A percentile compares a stretch with the other conserved stretches of the same genome.
Conservation (phyloP, 1,284 basidiomycete species). For the Leccinum subrobustum region DNA sequence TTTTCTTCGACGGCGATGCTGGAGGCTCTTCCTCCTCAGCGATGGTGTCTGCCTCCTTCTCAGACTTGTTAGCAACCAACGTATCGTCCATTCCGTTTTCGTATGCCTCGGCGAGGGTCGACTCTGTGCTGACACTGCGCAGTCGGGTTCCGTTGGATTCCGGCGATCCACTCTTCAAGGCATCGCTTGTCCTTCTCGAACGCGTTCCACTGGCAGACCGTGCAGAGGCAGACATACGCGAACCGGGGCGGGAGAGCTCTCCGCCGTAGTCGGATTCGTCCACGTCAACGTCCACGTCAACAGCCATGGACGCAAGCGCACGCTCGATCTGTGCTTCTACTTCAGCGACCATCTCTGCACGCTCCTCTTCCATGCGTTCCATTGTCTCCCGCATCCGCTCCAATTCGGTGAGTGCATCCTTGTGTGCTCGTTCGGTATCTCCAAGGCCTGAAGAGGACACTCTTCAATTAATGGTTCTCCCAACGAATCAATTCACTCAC, state of each 20-base stretch:
- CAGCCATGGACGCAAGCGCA: slow-evolving; percentile 78
- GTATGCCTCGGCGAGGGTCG: slow-evolving; percentile 68
- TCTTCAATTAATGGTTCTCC: slow-evolving; percentile 10
- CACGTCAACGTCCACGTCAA: slow-evolving; percentile 37
- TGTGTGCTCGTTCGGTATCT: slow-evolving; percentile 74
- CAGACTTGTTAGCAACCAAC: slow-evolving; percentile 38
- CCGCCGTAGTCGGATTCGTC: slow-evolving; percentile 70
- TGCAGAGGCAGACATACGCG: slow-evolving; percentile 41
- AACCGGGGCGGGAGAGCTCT: slow-evolving; percentile 47
- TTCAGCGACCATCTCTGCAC: slow-evolving; percentile 83
- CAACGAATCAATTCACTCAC: slow-evolving; percentile 44
- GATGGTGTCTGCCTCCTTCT: slow-evolving; percentile 49
- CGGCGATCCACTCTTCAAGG: slow-evolving; percentile 38
- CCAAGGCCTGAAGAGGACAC: slow-evolving; percentile 47
- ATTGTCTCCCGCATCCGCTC: slow-evolving; percentile 72
- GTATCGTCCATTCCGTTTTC: slow-evolving; percentile 43
- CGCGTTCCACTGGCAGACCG: slow-evolving; percentile 48
- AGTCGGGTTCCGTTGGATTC: slow-evolving; percentile 36
- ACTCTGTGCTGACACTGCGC: slow-evolving; percentile 71
- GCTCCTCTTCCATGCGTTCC: slow-evolving; percentile 82
- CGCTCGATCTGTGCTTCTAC: slow-evolving; percentile 86
- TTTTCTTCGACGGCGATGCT: slow-evolving; percentile 42
- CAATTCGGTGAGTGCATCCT: slow-evolving; percentile 65
- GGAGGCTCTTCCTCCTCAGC: slow-evolving; percentile 52
- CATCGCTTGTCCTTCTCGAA: slow-evolving; percentile 58